A percentile compares a stretch with the other conserved stretches of the same genome.
Evolutionary conservation across 768 basidiomycete species (phyloP).

Genomic region (Xanthoconium stramineum): DNA sequence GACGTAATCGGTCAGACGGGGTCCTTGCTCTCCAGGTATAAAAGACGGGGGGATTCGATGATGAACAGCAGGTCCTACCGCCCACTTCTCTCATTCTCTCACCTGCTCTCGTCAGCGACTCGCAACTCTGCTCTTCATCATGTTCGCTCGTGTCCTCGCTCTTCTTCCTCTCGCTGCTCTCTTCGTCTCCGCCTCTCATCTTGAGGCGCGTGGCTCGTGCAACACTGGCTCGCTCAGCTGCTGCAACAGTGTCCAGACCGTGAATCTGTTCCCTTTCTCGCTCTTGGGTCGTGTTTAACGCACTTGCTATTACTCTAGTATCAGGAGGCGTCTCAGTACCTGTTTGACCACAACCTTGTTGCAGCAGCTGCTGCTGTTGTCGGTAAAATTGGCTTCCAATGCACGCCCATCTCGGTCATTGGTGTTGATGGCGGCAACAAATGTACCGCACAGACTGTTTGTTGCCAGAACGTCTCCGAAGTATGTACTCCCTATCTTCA

Average conservation of each 20-base stretch:
- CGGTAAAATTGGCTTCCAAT: not conserved
- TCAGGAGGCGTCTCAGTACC: not conserved
- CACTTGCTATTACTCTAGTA: not conserved
- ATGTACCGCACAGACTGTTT: not conserved
- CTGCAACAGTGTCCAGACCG: constrained; percentile 9
- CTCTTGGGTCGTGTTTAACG: not conserved
- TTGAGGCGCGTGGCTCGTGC: constrained; percentile 9
- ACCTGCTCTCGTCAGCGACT: not conserved
- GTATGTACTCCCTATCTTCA: not conserved
- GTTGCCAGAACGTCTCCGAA: constrained; percentile 1
- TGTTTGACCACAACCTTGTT: rapidly evolving
- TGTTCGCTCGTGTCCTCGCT: constrained; percentile 20
- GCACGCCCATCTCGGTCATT: not conserved
- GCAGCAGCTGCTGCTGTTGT: not conserved
- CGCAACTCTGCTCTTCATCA: not conserved
- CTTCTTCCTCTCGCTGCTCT: constrained; percentile 19
- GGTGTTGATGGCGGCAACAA: not conserved
- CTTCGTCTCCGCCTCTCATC: constrained; percentile 7
- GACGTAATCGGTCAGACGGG: constrained; percentile 5
- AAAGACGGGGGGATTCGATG: not conserved
- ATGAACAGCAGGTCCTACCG: not conserved
- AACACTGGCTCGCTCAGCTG: constrained; percentile 2
- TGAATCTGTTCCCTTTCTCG: not conserved
- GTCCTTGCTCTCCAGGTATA: constrained; percentile 12
- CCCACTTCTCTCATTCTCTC: not conserved